A percentile compares a stretch with the other conserved stretches of the same genome.
Evolutionary conservation across 1,284 basidiomycete genomes (phyloP).

Genomic region (Tilletia caries): DNA sequence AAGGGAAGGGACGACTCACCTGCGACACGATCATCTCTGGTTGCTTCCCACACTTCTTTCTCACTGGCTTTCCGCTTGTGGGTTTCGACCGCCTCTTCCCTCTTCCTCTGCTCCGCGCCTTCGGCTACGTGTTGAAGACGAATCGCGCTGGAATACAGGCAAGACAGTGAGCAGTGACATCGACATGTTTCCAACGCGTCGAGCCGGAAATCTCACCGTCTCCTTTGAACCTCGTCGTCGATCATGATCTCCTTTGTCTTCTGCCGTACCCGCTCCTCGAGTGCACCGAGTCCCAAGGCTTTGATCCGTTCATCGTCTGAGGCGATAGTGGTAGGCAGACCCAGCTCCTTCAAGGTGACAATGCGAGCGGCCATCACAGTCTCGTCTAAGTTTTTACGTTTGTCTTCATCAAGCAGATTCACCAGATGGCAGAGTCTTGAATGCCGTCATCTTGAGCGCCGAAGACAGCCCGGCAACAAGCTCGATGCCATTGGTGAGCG

Average conservation of each 20-base stretch:
- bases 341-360: conserved; percentile 52
- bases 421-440: no score
- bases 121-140: conserved; percentile 60
- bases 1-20: conserved; percentile 18
- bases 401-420: conserved; percentile 51
- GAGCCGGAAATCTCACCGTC: conserved; percentile 47
- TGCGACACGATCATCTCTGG: conserved; percentile 45
- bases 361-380: conserved; percentile 52
- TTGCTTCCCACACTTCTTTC: conserved; percentile 59
- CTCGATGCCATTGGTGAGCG: no score
- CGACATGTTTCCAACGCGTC: background rate
- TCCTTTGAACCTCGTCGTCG: conserved; percentile 60
- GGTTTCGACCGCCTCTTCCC: conserved; percentile 57
- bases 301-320: conserved; percentile 55
- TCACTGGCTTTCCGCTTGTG: conserved; percentile 55
- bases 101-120: conserved; percentile 59
- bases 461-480: no score
- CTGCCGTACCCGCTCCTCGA: conserved; percentile 56
- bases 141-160: conserved; percentile 45
- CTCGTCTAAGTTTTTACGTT: conserved; percentile 54
- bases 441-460: no score
- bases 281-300: conserved; percentile 54
- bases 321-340: conserved; percentile 42
- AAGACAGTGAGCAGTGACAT: background rate
- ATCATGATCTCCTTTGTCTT: conserved; percentile 60